phyloP scores from a whole-genome alignment of 345 rosid genomes.

The Eucalyptus cloeziana region DNA sequence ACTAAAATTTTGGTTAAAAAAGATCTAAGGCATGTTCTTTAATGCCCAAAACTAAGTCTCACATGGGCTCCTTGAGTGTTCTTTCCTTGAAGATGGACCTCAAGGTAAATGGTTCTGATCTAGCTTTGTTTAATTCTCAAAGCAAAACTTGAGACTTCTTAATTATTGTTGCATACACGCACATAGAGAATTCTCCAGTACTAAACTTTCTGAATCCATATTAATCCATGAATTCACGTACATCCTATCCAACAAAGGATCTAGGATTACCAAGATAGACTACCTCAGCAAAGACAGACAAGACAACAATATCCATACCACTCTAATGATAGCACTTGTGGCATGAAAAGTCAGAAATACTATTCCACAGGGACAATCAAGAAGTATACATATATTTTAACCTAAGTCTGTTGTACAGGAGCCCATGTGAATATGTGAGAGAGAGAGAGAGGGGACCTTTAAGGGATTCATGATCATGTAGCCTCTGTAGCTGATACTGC shows the following conservation, averaged over 20 bases:
- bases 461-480: conserved; percentile 62
- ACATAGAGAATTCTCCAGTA: background rate
- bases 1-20: background rate
- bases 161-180: background rate
- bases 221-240: background rate
- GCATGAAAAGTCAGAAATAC: background rate
- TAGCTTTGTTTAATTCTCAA: background rate
- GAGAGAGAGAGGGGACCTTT: conserved; percentile 37
- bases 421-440: background rate
- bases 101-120: background rate
- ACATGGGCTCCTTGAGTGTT: background rate
- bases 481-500: conserved; percentile 83
- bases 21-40: background rate
- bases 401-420: background rate
- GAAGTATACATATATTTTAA: background rate
- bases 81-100: background rate
- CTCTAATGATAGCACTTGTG: background rate
- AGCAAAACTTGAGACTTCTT: background rate
- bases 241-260: background rate
- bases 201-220: background rate
- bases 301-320: background rate
- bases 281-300: background rate
- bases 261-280: background rate
- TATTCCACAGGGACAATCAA: background rate
- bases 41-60: background rate